Evolutionary conservation across 106 monocot genomes (phyloP).

Genomic region (Dactylorhiza incarnata): DNA sequence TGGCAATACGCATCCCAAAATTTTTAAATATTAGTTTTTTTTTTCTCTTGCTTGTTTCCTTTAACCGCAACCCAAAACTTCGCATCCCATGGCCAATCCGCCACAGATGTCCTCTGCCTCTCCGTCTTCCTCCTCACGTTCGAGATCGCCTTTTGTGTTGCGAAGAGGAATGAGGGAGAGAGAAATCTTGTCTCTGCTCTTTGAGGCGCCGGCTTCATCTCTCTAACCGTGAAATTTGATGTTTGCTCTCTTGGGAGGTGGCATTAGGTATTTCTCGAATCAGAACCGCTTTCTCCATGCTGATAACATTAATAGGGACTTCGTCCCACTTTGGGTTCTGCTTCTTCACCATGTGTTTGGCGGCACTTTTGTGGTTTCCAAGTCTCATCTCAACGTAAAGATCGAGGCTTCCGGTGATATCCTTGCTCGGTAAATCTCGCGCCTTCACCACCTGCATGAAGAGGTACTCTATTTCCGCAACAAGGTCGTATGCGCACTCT

Average conservation of each 20-base stretch:
- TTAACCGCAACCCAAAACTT: too few species aligned
- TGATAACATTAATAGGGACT: constrained; percentile 20
- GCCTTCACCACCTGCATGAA: constrained; percentile 73
- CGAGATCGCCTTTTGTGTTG: too few species aligned
- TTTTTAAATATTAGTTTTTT: too few species aligned
- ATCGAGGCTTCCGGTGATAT: constrained; percentile 55
- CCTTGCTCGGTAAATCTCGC: constrained; percentile 43
- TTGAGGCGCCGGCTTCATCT: constrained; percentile 29
- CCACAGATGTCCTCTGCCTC: too few species aligned
- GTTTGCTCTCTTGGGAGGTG: constrained; percentile 25
- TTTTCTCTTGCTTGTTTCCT: too few species aligned
- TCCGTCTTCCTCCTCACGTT: too few species aligned
- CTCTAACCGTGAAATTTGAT: constrained; percentile 4
- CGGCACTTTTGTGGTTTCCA: constrained; percentile 49
- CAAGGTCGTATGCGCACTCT: constrained; percentile 61
- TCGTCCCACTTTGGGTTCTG: constrained; percentile 64
- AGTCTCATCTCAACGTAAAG: constrained; percentile 51
- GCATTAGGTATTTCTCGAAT: constrained; percentile 9
- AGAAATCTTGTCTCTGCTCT: constrained; percentile 25
- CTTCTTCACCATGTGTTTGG: constrained; percentile 47
- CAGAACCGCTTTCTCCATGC: neutral
- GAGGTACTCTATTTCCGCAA: constrained; percentile 61
- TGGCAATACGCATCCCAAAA: too few species aligned
- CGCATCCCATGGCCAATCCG: too few species aligned
- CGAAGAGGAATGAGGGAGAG: constrained; percentile 19